Conservation (phyloP, 768 basidiomycete genomes). For the Naganishia antarctica region DNA sequence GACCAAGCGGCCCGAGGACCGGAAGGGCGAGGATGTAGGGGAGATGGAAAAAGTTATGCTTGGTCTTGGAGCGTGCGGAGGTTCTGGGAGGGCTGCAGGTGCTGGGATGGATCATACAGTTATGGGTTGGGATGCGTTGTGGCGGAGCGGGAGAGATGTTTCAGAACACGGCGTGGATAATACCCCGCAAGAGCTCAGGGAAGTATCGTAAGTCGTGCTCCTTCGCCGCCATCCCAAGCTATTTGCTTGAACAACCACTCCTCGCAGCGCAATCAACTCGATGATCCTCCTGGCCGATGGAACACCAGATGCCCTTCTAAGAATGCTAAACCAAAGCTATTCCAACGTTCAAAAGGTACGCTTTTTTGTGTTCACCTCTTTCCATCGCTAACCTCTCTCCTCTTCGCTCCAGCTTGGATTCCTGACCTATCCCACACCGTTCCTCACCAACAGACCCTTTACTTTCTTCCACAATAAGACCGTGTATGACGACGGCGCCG, state of each 20-base stretch:
- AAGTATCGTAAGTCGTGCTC: constrained; percentile 7
- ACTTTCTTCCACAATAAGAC: constrained; percentile 38
- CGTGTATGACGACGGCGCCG: constrained; percentile 33
- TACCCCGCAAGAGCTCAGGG: constrained; percentile 8
- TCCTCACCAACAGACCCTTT: constrained; percentile 43
- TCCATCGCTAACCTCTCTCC: not conserved
- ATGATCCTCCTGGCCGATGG: constrained; percentile 15
- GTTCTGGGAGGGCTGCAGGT: constrained; percentile 1
- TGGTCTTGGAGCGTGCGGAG: constrained; percentile 1
- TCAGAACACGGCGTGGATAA: not conserved
- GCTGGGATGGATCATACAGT: constrained; percentile 15
- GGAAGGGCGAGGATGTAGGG: constrained; percentile 24
- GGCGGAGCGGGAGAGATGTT: constrained; percentile 20
- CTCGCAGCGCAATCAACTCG: not conserved
- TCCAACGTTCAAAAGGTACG: constrained; percentile 13
- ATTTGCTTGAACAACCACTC: too few species aligned
- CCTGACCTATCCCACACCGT: constrained; percentile 45
- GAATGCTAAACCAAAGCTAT: constrained; percentile 21
- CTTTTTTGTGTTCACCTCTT: not conserved
- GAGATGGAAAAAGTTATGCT: constrained; percentile 24
- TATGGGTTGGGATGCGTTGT: constrained; percentile 24
- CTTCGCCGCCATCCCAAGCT: too few species aligned
- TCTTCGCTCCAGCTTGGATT: constrained; percentile 33
- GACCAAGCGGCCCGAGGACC: constrained; percentile 18
- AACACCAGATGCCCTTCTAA: constrained; percentile 5